phyloP scores from a whole-genome alignment of 73 alveolate species.

The Tetrahymena borealis region DNA sequence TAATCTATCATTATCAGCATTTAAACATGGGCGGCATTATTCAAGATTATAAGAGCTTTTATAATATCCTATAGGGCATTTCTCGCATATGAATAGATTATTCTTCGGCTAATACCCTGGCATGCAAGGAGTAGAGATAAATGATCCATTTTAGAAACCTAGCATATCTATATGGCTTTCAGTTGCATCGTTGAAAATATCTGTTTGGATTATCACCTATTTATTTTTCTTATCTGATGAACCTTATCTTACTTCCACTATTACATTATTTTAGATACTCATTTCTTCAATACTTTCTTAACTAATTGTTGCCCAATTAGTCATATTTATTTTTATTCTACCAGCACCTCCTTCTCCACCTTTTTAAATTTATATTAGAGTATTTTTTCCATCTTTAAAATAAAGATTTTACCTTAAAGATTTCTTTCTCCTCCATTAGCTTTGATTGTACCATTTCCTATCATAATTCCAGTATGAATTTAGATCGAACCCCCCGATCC shows the following conservation, averaged over 20 bases:
- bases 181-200: no score
- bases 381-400: no score
- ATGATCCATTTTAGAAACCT: not conserved
- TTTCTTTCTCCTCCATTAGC: not conserved
- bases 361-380: no score
- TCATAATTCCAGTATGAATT: not conserved
- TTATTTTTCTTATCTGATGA: not conserved
- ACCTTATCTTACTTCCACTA: not conserved
- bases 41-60: not conserved
- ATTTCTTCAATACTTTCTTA: not conserved
- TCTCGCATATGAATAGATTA: not conserved
- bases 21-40: not conserved
- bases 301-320: not conserved
- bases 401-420: not conserved
- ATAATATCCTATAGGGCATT: not conserved
- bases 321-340: not conserved
- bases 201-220: not conserved
- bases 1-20: not conserved
- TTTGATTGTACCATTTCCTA: not conserved
- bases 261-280: not conserved
- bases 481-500: not conserved
- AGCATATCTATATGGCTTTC: no score
- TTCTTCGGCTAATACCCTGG: not conserved
- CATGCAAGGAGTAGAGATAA: not conserved
- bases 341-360: not conserved